These are phyloP conservation scores for Phaeosphaeriaceae sp. DNA, from an alignment of 2,329 filamentous ascomycete genomes.

Conservation along the genomic window DNA sequence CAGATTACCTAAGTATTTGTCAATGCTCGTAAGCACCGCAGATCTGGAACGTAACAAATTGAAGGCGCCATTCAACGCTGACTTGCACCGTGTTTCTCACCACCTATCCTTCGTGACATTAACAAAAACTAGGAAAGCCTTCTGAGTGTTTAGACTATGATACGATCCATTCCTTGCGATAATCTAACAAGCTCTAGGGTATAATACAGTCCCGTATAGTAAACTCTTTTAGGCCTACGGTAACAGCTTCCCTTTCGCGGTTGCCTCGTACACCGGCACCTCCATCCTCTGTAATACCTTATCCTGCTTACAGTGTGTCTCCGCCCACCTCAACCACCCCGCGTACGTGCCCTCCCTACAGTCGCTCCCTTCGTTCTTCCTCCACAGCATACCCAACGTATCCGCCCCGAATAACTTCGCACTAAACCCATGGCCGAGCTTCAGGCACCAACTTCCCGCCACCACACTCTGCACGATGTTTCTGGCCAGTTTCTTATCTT, in stretches of 20 bases:
- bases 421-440: slow-evolving; percentile 63
- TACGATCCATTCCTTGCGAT: too few species aligned
- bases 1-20: too few species aligned
- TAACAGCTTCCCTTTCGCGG: slow-evolving; percentile 16
- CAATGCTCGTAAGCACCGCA: too few species aligned
- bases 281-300: slow-evolving; percentile 13
- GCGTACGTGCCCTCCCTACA: slow-evolving; percentile 60
- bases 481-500: slow-evolving; percentile 57
- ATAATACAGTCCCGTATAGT: too few species aligned
- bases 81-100: too few species aligned
- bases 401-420: slow-evolving; percentile 54
- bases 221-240: too few species aligned
- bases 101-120: too few species aligned
- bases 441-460: slow-evolving; percentile 61
- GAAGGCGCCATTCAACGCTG: too few species aligned
- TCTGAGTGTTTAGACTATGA: too few species aligned
- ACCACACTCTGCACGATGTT: slow-evolving; percentile 61
- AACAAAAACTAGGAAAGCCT: too few species aligned
- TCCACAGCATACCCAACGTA: slow-evolving; percentile 63
- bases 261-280: slow-evolving; percentile 21
- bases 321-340: slow-evolving; percentile 61
- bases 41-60: too few species aligned
- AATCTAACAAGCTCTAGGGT: too few species aligned
- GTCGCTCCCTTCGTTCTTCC: slow-evolving; percentile 58
- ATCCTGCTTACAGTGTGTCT: slow-evolving; percentile 56